phyloP scores from a whole-genome alignment of 345 rosid species.

The Citrus maxima region DNA sequence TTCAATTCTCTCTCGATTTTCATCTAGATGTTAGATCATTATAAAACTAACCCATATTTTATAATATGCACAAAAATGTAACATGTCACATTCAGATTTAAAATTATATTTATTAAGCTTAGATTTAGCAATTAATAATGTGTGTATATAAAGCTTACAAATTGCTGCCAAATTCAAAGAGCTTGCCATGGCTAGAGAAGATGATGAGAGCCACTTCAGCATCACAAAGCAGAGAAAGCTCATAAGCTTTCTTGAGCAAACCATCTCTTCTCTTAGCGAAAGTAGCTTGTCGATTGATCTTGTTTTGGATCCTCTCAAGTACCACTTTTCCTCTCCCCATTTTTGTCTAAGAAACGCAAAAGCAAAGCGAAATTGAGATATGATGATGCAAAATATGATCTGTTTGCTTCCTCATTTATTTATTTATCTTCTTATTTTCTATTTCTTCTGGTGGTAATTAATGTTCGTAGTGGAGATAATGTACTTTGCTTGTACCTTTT shows the following conservation, averaged over 20 bases:
- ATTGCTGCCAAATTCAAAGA: conserved; percentile 31
- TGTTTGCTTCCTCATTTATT: neutral
- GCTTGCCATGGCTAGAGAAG: conserved; percentile 38
- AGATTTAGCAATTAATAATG: too few species aligned
- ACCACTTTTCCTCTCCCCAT: conserved; percentile 52
- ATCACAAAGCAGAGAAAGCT: conserved; percentile 45
- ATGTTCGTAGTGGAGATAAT: neutral
- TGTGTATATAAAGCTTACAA: conserved; percentile 14
- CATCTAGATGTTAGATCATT: too few species aligned
- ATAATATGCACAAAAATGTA: too few species aligned
- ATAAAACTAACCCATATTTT: too few species aligned
- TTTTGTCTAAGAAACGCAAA: neutral
- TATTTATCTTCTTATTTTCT: neutral
- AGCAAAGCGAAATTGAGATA: neutral
- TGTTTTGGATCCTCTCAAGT: conserved; percentile 41
- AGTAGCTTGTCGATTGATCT: conserved; percentile 41
- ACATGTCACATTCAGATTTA: too few species aligned
- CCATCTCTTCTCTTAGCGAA: conserved; percentile 46
- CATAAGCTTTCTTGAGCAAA: conserved; percentile 38
- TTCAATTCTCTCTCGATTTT: too few species aligned
- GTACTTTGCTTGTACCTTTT: neutral
- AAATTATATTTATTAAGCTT: too few species aligned
- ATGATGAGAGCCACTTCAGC: conserved; percentile 38
- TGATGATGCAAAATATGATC: neutral
- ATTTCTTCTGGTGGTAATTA: neutral